Conservation (phyloP, 1,284 basidiomycete genomes). For the Ustanciosporium gigantosporum region DNA sequence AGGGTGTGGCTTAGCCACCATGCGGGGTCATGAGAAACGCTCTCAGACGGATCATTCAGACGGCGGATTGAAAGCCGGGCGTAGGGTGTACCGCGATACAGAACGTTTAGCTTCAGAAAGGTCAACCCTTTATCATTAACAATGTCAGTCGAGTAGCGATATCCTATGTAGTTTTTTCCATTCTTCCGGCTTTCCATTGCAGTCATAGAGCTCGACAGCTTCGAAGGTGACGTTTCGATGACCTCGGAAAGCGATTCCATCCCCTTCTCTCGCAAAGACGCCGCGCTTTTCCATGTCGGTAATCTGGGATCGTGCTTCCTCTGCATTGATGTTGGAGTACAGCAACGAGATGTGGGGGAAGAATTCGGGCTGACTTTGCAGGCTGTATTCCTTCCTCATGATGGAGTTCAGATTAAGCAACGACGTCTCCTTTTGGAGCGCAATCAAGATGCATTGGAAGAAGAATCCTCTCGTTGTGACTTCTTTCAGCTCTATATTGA, state of each 20-base stretch:
- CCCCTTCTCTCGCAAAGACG: background rate
- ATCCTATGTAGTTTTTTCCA: slow-evolving; percentile 4
- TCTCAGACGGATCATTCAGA: too few relatives aligned
- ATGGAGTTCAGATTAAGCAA: background rate
- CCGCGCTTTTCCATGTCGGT: background rate
- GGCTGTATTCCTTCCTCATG: background rate
- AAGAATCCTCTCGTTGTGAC: background rate
- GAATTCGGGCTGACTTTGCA: slow-evolving; percentile 1
- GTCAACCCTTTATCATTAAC: too few relatives aligned
- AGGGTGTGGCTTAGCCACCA: too few relatives aligned
- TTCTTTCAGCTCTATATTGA: background rate
- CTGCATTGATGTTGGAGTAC: slow-evolving; percentile 1
- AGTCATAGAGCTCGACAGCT: slow-evolving; percentile 3
- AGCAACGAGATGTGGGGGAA: slow-evolving; percentile 12
- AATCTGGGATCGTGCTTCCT: slow-evolving; percentile 1
- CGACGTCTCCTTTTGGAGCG: background rate
- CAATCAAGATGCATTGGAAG: slow-evolving; percentile 7
- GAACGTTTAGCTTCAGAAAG: too few relatives aligned
- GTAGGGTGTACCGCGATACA: too few relatives aligned
- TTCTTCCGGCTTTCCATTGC: slow-evolving; percentile 1
- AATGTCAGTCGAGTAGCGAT: too few relatives aligned
- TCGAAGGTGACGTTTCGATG: background rate
- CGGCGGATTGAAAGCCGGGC: too few relatives aligned
- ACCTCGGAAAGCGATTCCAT: background rate
- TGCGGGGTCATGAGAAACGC: too few relatives aligned